phyloP scores from a whole-genome alignment of 352 stramenopile genomes.

The Globisporangium emineosum region DNA sequence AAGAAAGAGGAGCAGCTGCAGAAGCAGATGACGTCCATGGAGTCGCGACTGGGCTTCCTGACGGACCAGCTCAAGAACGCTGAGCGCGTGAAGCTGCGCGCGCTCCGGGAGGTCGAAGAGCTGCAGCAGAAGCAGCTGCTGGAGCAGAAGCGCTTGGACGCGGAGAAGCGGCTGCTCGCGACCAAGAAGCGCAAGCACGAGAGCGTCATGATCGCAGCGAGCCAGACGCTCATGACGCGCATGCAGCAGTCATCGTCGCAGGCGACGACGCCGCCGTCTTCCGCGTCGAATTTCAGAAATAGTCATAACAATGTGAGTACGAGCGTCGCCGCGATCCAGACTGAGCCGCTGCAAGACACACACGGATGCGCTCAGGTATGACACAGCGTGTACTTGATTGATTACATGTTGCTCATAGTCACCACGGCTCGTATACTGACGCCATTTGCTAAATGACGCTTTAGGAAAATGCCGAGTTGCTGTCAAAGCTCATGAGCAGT shows the following conservation, averaged over 20 bases:
- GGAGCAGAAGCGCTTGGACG: constrained; percentile 64
- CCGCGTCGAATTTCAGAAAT: constrained; percentile 12
- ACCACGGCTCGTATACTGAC: neutral
- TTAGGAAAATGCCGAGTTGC: constrained; percentile 37
- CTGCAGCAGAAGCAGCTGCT: constrained; percentile 52
- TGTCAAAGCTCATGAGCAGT: constrained; percentile 41
- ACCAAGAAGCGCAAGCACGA: constrained; percentile 65
- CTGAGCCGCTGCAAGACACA: constrained; percentile 16
- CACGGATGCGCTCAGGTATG: constrained; percentile 13
- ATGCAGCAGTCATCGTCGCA: constrained; percentile 23
- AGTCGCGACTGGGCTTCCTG: constrained; percentile 58
- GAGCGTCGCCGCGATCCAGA: constrained; percentile 31
- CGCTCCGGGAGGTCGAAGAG: constrained; percentile 50
- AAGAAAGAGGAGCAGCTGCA: constrained; percentile 42
- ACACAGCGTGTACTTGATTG: neutral
- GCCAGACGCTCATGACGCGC: constrained; percentile 34
- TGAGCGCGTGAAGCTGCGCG: constrained; percentile 50
- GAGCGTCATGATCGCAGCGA: constrained; percentile 41
- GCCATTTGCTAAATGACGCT: neutral
- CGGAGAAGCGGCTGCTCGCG: constrained; percentile 59
- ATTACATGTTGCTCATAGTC: neutral
- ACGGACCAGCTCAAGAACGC: constrained; percentile 51
- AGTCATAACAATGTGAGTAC: constrained; percentile 7
- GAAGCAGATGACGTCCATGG: constrained; percentile 41
- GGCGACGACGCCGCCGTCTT: constrained; percentile 12